phyloP scores from a whole-genome alignment of 139 green algal species.

The Coccomyxa sp. region DNA sequence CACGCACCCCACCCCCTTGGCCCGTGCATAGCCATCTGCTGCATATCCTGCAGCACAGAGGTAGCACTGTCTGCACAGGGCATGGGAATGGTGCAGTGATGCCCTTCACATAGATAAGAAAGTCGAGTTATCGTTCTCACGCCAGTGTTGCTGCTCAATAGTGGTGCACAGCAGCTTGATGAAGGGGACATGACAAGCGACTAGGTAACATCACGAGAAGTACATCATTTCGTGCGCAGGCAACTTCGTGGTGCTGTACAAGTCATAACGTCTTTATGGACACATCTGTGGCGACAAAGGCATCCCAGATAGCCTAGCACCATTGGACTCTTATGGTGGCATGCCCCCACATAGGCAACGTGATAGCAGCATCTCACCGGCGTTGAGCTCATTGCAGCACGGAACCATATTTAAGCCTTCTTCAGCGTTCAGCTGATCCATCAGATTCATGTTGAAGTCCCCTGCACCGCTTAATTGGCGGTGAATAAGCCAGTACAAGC shows the following conservation, averaged over 20 bases:
- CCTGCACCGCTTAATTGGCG: slow-evolving; percentile 7
- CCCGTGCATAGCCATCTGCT: slow-evolving; percentile 73
- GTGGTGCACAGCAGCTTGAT: no score
- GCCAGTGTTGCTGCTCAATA: background rate
- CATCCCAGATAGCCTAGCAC: no score
- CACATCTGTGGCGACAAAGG: background rate
- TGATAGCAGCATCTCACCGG: slow-evolving; percentile 21
- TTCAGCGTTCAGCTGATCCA: slow-evolving; percentile 49
- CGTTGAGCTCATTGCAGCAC: slow-evolving; percentile 86
- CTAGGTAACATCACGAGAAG: background rate
- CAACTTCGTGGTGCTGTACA: background rate
- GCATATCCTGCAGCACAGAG: slow-evolving; percentile 70
- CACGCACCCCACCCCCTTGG: slow-evolving; percentile 49
- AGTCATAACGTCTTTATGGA: background rate
- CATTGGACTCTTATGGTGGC: background rate
- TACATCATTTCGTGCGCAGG: background rate
- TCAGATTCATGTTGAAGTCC: slow-evolving; percentile 62
- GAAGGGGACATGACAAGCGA: no score
- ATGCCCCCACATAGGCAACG: background rate
- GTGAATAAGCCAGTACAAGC: background rate
- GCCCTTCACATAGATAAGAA: background rate
- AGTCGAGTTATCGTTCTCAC: background rate
- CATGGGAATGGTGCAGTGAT: background rate
- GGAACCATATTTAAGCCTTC: slow-evolving; percentile 42
- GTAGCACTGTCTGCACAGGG: background rate